Percentiles rank a stretch among this genome's conserved stretches.
Evolutionary conservation across 1,284 basidiomycete genomes (phyloP).

Genomic region (Paramarasmius palmivorus): DNA sequence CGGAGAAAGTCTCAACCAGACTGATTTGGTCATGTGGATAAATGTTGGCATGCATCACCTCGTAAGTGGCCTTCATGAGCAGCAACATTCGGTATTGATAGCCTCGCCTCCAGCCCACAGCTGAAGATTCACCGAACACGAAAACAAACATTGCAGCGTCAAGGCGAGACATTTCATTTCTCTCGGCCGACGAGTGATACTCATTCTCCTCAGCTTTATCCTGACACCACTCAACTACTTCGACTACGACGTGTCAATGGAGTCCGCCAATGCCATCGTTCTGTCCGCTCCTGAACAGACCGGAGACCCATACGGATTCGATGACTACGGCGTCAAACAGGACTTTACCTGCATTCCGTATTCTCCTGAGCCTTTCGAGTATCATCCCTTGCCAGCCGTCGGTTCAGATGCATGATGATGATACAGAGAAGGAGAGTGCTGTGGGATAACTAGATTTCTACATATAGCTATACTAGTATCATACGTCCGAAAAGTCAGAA

Average conservation of each 20-base stretch:
- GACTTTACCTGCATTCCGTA: slow-evolving; percentile 46
- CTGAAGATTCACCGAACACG: slow-evolving; percentile 62
- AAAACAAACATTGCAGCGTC: slow-evolving; percentile 61
- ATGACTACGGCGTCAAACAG: slow-evolving; percentile 55
- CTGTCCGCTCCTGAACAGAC: slow-evolving; percentile 40
- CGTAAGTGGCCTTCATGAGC: slow-evolving; percentile 25
- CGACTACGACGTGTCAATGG: slow-evolving; percentile 60
- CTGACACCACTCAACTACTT: slow-evolving; percentile 66
- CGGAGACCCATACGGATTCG: slow-evolving; percentile 40
- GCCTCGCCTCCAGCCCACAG: slow-evolving; percentile 41
- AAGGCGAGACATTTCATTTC: slow-evolving; percentile 33
- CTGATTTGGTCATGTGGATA: slow-evolving; percentile 64
- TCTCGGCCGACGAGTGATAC: not conserved
- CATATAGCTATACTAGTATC: too few species aligned
- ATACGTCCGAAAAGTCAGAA: too few species aligned
- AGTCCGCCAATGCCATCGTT: slow-evolving; percentile 55
- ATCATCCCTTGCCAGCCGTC: slow-evolving; percentile 33
- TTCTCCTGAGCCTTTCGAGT: slow-evolving; percentile 43
- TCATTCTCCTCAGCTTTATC: slow-evolving; percentile 43
- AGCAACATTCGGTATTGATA: not conserved
- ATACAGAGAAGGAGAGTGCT: too few species aligned
- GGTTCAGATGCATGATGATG: slow-evolving; percentile 39
- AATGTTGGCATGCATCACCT: slow-evolving; percentile 67
- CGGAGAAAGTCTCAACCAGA: slow-evolving; percentile 58
- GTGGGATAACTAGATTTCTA: too few species aligned